These are phyloP conservation scores for Epichloe glyceriae DNA, from an alignment of 2,329 filamentous ascomycete genomes.

Conservation along the genomic window DNA sequence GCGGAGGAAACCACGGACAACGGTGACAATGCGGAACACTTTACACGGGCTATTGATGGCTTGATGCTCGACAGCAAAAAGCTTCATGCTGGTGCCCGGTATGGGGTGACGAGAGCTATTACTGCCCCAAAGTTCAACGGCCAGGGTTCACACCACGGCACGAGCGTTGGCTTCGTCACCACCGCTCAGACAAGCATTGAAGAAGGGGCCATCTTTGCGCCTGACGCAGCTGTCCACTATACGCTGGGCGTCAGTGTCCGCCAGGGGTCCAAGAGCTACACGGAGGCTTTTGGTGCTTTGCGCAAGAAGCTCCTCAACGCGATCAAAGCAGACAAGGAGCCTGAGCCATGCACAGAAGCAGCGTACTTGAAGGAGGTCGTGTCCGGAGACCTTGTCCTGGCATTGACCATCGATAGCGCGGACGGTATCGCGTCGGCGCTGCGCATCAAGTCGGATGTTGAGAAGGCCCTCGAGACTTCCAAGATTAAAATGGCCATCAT, in stretches of 20 bases:
- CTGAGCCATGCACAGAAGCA: conserved; percentile 33
- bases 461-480: conserved; percentile 23
- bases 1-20: conserved; percentile 42
- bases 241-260: conserved; percentile 32
- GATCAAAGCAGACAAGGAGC: conserved; percentile 17
- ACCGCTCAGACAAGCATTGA: conserved; percentile 33
- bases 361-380: conserved; percentile 42
- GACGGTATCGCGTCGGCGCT: conserved; percentile 48
- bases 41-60: conserved; percentile 46
- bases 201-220: conserved; percentile 36
- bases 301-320: conserved; percentile 42
- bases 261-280: conserved; percentile 34
- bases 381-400: conserved; percentile 38
- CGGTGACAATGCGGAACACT: conserved; percentile 30
- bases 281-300: conserved; percentile 38
- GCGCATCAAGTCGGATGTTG: conserved; percentile 44
- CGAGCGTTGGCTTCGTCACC: conserved; percentile 45
- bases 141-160: conserved; percentile 36
- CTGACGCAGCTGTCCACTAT: conserved; percentile 45
- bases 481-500: conserved; percentile 42
- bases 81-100: conserved; percentile 35
- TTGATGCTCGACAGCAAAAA: conserved; percentile 43
- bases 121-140: conserved; percentile 37
- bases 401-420: conserved; percentile 47
- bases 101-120: conserved; percentile 46